Conservation (phyloP, 345 rosid species). For the Eucalyptus grandis region DNA sequence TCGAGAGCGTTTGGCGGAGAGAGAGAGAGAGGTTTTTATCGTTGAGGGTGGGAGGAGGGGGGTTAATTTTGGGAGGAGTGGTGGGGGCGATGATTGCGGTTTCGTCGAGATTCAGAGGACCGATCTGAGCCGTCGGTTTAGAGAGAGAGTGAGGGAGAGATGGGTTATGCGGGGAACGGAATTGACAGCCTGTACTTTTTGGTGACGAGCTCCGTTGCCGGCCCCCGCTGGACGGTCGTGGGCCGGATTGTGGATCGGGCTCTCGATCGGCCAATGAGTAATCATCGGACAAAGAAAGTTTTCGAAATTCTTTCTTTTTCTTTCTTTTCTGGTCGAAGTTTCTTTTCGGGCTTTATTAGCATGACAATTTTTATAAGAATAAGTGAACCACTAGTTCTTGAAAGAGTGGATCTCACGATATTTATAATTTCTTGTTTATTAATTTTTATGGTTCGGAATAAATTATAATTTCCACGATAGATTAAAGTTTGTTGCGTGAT, state of each 20-base stretch:
- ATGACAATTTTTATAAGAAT: too few relatives aligned
- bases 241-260: neutral
- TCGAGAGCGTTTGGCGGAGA: neutral
- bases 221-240: neutral
- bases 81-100: conserved; percentile 40
- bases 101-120: neutral
- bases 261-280: neutral
- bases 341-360: too few relatives aligned
- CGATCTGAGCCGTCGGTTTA: neutral
- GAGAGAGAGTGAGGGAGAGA: neutral
- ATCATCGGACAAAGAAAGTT: neutral
- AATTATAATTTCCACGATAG: too few relatives aligned
- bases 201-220: neutral
- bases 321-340: too few relatives aligned
- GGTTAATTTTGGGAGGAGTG: neutral
- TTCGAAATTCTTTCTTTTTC: neutral
- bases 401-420: too few relatives aligned
- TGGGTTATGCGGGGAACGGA: neutral
- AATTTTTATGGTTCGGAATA: too few relatives aligned
- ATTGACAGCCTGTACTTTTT: neutral
- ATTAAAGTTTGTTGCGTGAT: too few relatives aligned
- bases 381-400: too few relatives aligned
- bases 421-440: too few relatives aligned
- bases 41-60: neutral
- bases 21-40: neutral